Evolutionary conservation across 2,329 filamentous ascomycete species (phyloP), one percentile per base, ranked within the genome.

Genomic region (Magnaporthiopsis rhizophila): DNA sequence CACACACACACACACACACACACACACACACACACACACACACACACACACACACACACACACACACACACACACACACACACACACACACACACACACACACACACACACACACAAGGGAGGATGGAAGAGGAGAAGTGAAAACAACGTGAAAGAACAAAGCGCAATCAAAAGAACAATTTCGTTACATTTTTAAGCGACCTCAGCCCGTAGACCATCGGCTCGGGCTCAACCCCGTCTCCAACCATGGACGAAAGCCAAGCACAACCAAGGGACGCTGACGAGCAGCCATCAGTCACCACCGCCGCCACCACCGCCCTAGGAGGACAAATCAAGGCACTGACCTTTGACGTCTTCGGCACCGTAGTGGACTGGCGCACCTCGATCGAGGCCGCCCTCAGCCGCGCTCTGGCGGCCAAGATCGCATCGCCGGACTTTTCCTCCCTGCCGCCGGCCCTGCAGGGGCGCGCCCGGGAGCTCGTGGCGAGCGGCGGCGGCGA

Each of bases 361-460:
- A 95, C 91, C 1, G 86, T 88, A 67, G 90, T 95, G 59, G 83
- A 94, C 78, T 94, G 90, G 90, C 87, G 90, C 65, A 79, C 79
- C 56, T 85, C 86, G 2, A 85, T 95, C 26, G 84, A 81, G 18
- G 76, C 80, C 11, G 83, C 85, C 64, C 81, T 95, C 61, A 73
- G 76, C 30, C 71, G 78, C 13, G 79, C 80, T 56, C 82, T 85
- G 18, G 72, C 75, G 34, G 74, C 78, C 65, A 83, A 84, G 69
- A 71, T 72, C 18, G 77, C 79, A 2, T 78, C 87, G 38, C 77
- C 80, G 21, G 69, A 78, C 56, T 74, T 76, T 50, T 71, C 74
- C 64, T 76, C 77, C 18, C 72, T 87, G 7, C 71, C 84, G 0
- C 76, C 77, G 12, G 68, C 75, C 7, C 73, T 85, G 11, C 83